Conservation (phyloP, 2,329 filamentous ascomycete species). For the Colletotrichum liriopes region DNA sequence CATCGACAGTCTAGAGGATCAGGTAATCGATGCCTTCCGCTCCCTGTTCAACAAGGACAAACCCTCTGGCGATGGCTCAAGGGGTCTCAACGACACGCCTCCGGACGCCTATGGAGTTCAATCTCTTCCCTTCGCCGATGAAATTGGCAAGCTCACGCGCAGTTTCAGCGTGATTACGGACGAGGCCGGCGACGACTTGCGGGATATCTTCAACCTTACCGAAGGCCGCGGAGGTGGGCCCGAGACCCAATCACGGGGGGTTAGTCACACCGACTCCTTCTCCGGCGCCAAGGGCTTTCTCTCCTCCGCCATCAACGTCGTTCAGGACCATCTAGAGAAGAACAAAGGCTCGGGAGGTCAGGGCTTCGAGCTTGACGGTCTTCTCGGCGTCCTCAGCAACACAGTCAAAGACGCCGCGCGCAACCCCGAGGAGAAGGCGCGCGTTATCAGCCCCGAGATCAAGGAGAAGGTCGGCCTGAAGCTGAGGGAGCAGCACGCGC, state of each 20-base stretch:
- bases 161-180: conserved; percentile 58
- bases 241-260: conserved; percentile 48
- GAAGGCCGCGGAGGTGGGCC: conserved; percentile 48
- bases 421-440: conserved; percentile 64
- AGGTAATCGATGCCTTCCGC: conserved; percentile 62
- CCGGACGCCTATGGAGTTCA: conserved; percentile 59
- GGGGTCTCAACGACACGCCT: conserved; percentile 52
- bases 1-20: conserved; percentile 61
- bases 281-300: conserved; percentile 56
- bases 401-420: conserved; percentile 61
- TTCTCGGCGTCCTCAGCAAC: conserved; percentile 59
- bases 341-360: conserved; percentile 49
- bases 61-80: conserved; percentile 39
- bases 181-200: conserved; percentile 59
- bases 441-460: conserved; percentile 62
- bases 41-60: conserved; percentile 59
- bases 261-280: conserved; percentile 45
- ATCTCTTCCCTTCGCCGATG: conserved; percentile 62
- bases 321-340: conserved; percentile 58
- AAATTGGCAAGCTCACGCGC: conserved; percentile 59
- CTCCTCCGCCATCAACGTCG: conserved; percentile 58
- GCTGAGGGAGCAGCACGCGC: conserved; percentile 59
- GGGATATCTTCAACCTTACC: conserved; percentile 61
- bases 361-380: conserved; percentile 58
- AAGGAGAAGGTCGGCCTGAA: conserved; percentile 60